Evolutionary conservation across 768 basidiomycete species (phyloP).

Genomic region (Tylopilus sp.): DNA sequence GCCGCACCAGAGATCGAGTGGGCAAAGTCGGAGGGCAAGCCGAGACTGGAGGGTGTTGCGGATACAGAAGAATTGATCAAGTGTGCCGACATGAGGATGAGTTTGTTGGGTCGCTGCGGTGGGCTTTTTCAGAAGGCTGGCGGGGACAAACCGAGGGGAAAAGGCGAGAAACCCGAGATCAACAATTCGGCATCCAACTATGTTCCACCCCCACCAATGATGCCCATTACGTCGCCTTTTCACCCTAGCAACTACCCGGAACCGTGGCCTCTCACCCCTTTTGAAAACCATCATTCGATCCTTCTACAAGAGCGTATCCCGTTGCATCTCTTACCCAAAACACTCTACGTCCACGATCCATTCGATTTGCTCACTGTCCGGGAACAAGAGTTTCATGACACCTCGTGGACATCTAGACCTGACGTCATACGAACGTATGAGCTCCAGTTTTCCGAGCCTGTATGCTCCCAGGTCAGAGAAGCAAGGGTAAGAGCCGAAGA

Average conservation of each 20-base stretch:
- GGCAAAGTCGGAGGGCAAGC: constrained; percentile 21
- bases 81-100: not conserved
- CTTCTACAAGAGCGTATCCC: constrained; percentile 35
- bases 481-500: constrained; percentile 7
- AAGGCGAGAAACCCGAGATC: too few species aligned
- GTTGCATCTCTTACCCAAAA: constrained; percentile 36
- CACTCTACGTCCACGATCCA: constrained; percentile 44
- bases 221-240: constrained; percentile 28
- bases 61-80: constrained; percentile 16
- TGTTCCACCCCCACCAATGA: constrained; percentile 2
- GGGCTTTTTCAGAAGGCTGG: too few species aligned
- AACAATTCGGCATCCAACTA: not conserved
- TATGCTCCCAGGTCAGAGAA: not conserved
- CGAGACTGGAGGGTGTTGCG: constrained; percentile 14
- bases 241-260: constrained; percentile 35
- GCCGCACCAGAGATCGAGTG: constrained; percentile 20
- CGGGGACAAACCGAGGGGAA: too few species aligned
- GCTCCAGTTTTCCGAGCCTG: constrained; percentile 14
- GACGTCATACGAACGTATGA: constrained; percentile 33
- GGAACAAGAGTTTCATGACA: not conserved
- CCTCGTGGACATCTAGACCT: constrained; percentile 27
- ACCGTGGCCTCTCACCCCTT: constrained; percentile 42
- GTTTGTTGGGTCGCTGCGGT: not conserved
- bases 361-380: constrained; percentile 31
- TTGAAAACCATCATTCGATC: constrained; percentile 21